Evolutionary conservation across 371 early-diverging fungal species (phyloP).

Genomic region (Mucor piriformis): DNA sequence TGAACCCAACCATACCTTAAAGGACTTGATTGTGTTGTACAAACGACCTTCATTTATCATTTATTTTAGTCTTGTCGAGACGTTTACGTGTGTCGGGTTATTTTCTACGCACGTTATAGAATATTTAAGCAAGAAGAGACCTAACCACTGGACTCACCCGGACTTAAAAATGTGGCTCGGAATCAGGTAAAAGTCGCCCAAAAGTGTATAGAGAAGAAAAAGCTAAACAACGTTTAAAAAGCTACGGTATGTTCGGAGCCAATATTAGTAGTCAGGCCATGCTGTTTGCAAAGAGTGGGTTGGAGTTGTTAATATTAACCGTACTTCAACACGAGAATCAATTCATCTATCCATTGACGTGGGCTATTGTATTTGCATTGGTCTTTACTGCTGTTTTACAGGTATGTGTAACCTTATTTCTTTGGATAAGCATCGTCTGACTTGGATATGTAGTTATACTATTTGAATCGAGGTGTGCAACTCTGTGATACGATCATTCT

Average conservation of each 20-base stretch:
- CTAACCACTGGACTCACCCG: constrained; percentile 24
- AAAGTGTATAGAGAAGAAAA: no score
- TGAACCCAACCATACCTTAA: constrained; percentile 74
- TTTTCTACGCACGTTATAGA: constrained; percentile 57
- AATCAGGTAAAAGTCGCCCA: constrained; percentile 50
- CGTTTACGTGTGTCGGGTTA: constrained; percentile 55
- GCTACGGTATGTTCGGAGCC: constrained; percentile 76
- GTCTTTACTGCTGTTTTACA: constrained; percentile 69
- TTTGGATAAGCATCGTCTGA: neutral
- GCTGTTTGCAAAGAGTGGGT: constrained; percentile 81
- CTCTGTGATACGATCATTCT: constrained; percentile 80
- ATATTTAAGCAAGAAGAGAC: constrained; percentile 30
- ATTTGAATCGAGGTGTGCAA: constrained; percentile 74
- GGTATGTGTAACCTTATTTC: constrained; percentile 37
- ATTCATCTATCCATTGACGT: constrained; percentile 74
- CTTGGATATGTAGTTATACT: constrained; percentile 61
- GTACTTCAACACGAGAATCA: constrained; percentile 69
- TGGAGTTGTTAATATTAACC: constrained; percentile 74
- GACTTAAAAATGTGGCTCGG: constrained; percentile 46
- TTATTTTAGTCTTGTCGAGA: constrained; percentile 67
- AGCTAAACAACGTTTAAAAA: no score
- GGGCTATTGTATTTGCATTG: constrained; percentile 71
- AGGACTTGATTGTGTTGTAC: constrained; percentile 74
- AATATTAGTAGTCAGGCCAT: constrained; percentile 80
- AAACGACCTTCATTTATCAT: constrained; percentile 73